Evolutionary conservation across 257 asterid species (phyloP).

Genomic region (Lycium barbarum): DNA sequence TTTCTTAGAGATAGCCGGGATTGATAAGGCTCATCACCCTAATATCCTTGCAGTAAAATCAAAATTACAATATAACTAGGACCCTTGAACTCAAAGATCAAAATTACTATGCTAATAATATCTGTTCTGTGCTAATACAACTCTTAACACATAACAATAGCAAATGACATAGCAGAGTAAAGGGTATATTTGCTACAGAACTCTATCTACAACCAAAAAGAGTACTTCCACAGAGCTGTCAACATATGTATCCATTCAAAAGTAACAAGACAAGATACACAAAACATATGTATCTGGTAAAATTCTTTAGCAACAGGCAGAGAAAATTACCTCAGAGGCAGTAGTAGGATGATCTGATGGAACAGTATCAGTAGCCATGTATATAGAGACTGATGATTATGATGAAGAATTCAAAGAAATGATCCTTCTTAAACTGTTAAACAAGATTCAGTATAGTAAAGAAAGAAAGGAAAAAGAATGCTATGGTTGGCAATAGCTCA

Average conservation of each 20-base stretch:
- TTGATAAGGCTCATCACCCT: neutral
- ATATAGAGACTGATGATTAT: constrained; percentile 13
- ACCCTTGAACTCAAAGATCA: neutral
- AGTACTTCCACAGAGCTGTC: neutral
- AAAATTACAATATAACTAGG: neutral
- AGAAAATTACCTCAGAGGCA: constrained; percentile 50
- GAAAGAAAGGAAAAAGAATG: constrained; percentile 48
- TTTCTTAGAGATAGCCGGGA: neutral
- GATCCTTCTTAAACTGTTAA: constrained; percentile 12
- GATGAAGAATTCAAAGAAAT: constrained; percentile 17
- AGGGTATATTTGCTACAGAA: neutral
- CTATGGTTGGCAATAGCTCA: constrained; percentile 68
- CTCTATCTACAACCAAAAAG: neutral
- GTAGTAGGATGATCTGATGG: constrained; percentile 54
- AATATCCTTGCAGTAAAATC: neutral
- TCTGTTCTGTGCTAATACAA: neutral
- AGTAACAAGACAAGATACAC: neutral
- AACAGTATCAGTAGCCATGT: constrained; percentile 78
- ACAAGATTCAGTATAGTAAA: neutral
- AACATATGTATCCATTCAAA: constrained; percentile 1
- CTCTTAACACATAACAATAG: neutral
- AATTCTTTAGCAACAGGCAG: neutral
- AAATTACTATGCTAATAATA: no score
- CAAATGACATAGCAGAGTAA: neutral
- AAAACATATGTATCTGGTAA: neutral